A percentile compares a stretch with the other conserved stretches of the same genome.
Conservation (phyloP, 371 early-diverging fungal species). For the Funneliformis caledonium region DNA sequence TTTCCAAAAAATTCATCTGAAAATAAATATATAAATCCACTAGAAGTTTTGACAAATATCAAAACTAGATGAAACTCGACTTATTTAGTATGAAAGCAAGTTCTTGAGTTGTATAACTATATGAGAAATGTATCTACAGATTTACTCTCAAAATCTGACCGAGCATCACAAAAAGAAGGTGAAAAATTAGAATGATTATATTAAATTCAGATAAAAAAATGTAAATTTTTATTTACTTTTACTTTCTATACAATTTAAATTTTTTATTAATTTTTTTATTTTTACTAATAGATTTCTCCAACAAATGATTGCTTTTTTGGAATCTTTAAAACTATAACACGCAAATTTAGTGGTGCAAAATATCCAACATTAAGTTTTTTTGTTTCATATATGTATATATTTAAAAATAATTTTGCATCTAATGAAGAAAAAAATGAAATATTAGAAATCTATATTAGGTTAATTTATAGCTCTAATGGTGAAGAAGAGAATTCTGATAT, state of each 20-base stretch:
- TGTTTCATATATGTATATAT: background rate
- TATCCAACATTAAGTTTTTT: background rate
- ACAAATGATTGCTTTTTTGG: background rate
- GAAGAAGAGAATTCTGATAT: background rate
- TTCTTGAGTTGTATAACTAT: background rate
- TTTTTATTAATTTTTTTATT: background rate
- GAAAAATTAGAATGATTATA: background rate
- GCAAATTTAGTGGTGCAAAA: background rate
- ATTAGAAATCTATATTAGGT: background rate
- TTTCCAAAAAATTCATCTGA: too few relatives aligned
- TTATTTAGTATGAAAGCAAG: background rate
- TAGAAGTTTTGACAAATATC: conserved; percentile 8
- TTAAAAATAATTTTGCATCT: conserved; percentile 5
- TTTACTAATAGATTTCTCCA: background rate
- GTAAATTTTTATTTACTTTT: background rate
- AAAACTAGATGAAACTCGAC: conserved; percentile 13
- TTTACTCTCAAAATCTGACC: background rate
- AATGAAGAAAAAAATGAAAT: background rate
- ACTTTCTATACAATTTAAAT: background rate
- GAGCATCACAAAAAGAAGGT: background rate
- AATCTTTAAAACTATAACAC: background rate
- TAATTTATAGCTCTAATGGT: background rate
- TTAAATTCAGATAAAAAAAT: background rate
- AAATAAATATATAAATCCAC: background rate
- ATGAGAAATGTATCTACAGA: background rate